phyloP scores from a whole-genome alignment of 176 grass and related monocot species.

The Ananas comosus region DNA sequence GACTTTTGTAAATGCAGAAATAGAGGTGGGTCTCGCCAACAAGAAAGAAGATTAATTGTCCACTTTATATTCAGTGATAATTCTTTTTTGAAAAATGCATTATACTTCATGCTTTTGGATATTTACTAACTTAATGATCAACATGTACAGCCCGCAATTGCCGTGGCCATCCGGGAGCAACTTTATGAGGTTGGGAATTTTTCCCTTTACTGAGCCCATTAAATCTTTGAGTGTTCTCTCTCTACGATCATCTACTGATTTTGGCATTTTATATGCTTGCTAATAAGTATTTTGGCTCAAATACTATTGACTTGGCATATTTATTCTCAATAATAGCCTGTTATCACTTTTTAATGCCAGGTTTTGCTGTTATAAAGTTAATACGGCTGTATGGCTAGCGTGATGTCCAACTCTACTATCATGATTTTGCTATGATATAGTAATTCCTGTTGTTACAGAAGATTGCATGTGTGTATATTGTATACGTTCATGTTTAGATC shows the following conservation, averaged over 20 bases:
- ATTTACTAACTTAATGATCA: constrained; percentile 9
- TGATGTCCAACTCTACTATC: not conserved
- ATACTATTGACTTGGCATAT: not conserved
- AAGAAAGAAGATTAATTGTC: no score
- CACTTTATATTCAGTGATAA: no score
- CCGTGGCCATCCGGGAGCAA: constrained; percentile 88
- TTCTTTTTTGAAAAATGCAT: no score
- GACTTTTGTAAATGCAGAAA: not conserved
- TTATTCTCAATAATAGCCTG: not conserved
- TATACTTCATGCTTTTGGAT: not conserved
- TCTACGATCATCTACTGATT: not conserved
- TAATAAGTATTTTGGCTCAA: not conserved
- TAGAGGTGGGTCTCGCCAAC: no score
- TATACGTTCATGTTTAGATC: no score
- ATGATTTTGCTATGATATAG: no score
- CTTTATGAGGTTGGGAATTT: constrained; percentile 83
- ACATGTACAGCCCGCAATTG: constrained; percentile 69
- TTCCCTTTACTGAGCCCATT: not conserved
- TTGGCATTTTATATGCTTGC: not conserved
- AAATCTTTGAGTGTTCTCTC: not conserved
- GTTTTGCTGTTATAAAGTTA: no score
- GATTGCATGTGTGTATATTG: no score
- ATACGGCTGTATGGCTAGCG: not conserved
- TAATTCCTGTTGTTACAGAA: no score
- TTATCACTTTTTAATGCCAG: not conserved